Conservation (phyloP, 768 basidiomycete genomes). For the Pleurotus ostreatus region DNA sequence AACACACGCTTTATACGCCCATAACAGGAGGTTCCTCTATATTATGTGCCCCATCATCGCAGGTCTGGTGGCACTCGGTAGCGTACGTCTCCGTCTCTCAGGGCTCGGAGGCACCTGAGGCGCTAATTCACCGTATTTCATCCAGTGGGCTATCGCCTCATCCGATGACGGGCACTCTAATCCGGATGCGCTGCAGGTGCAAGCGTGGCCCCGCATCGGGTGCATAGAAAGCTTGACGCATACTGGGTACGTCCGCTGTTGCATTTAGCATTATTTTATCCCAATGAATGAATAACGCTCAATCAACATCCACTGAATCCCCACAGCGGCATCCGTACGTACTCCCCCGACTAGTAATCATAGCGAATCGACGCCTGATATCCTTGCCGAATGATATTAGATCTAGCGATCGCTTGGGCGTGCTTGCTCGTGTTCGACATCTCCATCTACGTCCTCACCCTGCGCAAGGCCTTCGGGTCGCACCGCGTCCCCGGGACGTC, state of each 20-base stretch:
- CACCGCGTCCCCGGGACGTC: not conserved
- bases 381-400: not conserved
- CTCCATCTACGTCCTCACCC: not conserved
- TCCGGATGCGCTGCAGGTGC: conserved; percentile 1
- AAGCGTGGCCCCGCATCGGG: conserved; percentile 4
- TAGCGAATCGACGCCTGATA: not conserved
- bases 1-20: conserved; percentile 39
- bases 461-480: not conserved
- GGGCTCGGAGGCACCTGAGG: not conserved
- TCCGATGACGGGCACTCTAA: conserved; percentile 4
- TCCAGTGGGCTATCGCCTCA: conserved; percentile 22
- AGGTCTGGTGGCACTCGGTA: conserved; percentile 22
- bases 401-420: conserved; percentile 2
- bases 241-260: not conserved
- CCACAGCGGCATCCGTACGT: not conserved
- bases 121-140: not conserved
- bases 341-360: not conserved
- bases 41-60: conserved; percentile 22
- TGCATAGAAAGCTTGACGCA: conserved; percentile 2
- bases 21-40: conserved; percentile 24
- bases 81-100: conserved; percentile 9
- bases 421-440: conserved; percentile 1
- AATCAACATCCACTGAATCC: too few species aligned
- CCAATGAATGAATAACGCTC: not conserved
- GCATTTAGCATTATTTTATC: not conserved